Base-by-base conservation (phyloP, 108 stramenopile species). In the Mediolabrus comicus region DNA sequence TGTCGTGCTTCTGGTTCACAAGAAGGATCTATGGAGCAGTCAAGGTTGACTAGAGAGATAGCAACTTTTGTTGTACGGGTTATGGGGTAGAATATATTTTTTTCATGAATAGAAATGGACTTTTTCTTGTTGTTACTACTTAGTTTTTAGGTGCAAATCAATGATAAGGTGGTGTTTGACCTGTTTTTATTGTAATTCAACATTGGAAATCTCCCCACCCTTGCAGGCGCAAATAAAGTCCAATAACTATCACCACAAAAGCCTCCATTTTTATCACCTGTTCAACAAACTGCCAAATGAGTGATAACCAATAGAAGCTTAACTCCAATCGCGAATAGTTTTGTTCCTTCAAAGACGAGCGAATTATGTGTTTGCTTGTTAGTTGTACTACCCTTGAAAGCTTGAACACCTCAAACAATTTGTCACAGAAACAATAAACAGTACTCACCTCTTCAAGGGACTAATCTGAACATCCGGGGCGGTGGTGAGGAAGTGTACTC, bases 21-120 rank as follows among this genome's bases (percentile, higher is more conserved):
- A 77, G 81, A 41, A 87, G 71, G 62, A 94, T 94, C 53, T 94
- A 94, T 58, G 89, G 84, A 11, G 89, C 89, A 41, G 81, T 94
- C 65, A 94, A 94, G 85, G 89, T 90, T 49, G 92, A 94, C 59
- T 94, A 87, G 64, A 31, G n/a, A n/a, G n/a, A n/a, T n/a, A n/a
- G n/a, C n/a, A n/a, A n/a, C n/a, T n/a, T n/a, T n/a, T n/a, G n/a
- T n/a, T n/a, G n/a, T n/a, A n/a, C n/a, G n/a, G n/a, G n/a, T n/a
- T n/a, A n/a, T n/a, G n/a, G n/a, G n/a, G n/a, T n/a, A n/a, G n/a
- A n/a, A n/a, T n/a, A n/a, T n/a, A n/a, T n/a, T n/a, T n/a, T n/a
- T n/a, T n/a, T n/a, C n/a, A n/a, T n/a, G n/a, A n/a, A n/a, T n/a
- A n/a, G n/a, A n/a, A n/a, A n/a, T n/a, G n/a, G n/a, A n/a, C n/a